These are phyloP conservation scores for Astrothelium subdiscretum DNA, from an alignment of 495 filamentous ascomycete species.

Conservation along the genomic window DNA sequence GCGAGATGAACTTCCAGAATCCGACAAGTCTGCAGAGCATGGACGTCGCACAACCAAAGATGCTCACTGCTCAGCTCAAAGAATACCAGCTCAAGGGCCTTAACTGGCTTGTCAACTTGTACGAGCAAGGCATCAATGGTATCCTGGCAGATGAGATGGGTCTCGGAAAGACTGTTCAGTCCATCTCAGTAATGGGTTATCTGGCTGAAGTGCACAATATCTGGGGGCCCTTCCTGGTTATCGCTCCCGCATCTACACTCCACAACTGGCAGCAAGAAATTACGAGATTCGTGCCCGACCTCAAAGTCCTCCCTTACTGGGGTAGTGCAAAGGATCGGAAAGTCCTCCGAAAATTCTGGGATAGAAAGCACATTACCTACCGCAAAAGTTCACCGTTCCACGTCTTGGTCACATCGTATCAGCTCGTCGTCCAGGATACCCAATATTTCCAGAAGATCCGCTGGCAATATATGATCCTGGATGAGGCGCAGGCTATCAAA, in stretches of 20 bases:
- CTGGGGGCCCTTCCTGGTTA: constrained; percentile 96
- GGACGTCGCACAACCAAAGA: constrained; percentile 85
- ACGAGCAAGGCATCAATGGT: constrained; percentile 99
- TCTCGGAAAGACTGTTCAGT: constrained; percentile 97
- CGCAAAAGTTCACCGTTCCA: constrained; percentile 87
- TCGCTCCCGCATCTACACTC: constrained; percentile 88
- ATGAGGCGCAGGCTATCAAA: constrained; percentile 98
- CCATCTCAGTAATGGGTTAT: constrained; percentile 98
- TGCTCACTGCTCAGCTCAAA: constrained; percentile 88
- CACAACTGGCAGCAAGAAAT: constrained; percentile 99
- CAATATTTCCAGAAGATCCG: constrained; percentile 97
- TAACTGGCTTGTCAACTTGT: constrained; percentile 97
- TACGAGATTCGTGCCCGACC: constrained; percentile 76
- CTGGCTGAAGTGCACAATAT: constrained; percentile 94
- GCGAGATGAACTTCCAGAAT: constrained; percentile 99
- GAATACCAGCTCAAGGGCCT: constrained; percentile 98
- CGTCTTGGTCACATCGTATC: constrained; percentile 92
- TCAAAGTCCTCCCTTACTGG: constrained; percentile 97
- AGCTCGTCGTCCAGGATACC: constrained; percentile 89
- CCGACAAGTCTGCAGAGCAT: constrained; percentile 87
- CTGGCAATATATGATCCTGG: constrained; percentile 99
- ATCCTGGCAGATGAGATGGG: constrained; percentile 99
- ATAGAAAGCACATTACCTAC: constrained; percentile 93
- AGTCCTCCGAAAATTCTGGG: constrained; percentile 96
- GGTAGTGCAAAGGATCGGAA: constrained; percentile 90